Base-by-base conservation (phyloP, 768 basidiomycete species). In the Tylopilus vinaceipallidus region DNA sequence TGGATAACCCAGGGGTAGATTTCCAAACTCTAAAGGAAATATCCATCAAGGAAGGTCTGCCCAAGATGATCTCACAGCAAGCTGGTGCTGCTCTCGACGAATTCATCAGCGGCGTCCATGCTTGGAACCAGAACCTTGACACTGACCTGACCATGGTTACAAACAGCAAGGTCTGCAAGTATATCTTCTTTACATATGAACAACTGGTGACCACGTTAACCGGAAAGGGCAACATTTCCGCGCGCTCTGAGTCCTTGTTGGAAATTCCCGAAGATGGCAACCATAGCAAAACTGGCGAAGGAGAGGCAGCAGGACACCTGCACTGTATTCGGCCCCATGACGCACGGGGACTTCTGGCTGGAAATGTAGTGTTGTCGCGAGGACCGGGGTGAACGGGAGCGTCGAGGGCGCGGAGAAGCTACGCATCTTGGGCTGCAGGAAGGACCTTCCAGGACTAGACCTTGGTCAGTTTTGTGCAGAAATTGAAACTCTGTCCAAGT, bases 391-490 rank as follows among this genome's bases (percentile, higher is more conserved):
- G 14, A 60, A 61, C 7, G 70, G 69, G 13, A 45, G 23, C 2
- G 41, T 51, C 45, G 62, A 54, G 13, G 52, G 51, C 10, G 55
- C 82, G 33, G 67, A 71, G 58, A 71, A 64, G 11, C 55, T 83
- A 12, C 73, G 69, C 35, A 69, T 86, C 33, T 56, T 86, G 39
- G 85, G 86, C 62, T 87, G 86, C n/a, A n/a, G n/a, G n/a, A n/a
- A 85, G 85, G 87, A 56, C 40, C 83, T 9, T 65, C 73, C 32
- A 84, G 75, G 65, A 70, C 53, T 80, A 6, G 85, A 87, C 42
- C 61, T 86, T n/a, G 84, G 84, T 2, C 84, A 87, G 54, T 76
- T 86, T 50, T 77, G 75, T 48, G 83, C 81, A 4, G 86, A 86
- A 61, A 61, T 86, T 47, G 68, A 77, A 58, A 69, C 72, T 20